Conservation (phyloP, 2,329 filamentous ascomycete genomes). For the Penicillium sp. region DNA sequence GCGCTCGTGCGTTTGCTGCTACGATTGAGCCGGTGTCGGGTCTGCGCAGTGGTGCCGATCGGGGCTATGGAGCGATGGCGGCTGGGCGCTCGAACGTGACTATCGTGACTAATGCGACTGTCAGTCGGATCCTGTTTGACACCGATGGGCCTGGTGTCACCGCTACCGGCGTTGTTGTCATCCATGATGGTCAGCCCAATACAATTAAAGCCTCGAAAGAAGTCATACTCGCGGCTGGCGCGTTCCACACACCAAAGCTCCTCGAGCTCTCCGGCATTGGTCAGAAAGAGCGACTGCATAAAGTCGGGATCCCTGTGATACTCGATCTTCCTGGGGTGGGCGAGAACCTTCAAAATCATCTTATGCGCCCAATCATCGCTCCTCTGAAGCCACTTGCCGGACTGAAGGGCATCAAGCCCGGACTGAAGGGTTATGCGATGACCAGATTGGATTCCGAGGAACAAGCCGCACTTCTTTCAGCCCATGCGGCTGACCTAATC, state of each 20-base stretch:
- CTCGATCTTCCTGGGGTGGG: constrained; percentile 54
- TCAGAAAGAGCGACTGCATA: constrained; percentile 35
- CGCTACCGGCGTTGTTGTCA: constrained; percentile 10
- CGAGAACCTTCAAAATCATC: constrained; percentile 36
- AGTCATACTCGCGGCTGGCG: constrained; percentile 47
- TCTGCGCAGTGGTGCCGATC: constrained; percentile 19
- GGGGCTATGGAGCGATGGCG: constrained; percentile 7
- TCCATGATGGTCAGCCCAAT: neutral
- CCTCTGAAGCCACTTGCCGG: constrained; percentile 6
- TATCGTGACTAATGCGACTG: constrained; percentile 14
- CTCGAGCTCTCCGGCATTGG: constrained; percentile 57
- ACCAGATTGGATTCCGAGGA: constrained; percentile 8
- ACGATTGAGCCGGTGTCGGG: constrained; percentile 18
- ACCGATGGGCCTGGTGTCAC: neutral
- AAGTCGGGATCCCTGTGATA: constrained; percentile 44
- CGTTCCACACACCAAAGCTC: constrained; percentile 46
- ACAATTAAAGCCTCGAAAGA: constrained; percentile 31
- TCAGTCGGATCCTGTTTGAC: constrained; percentile 15
- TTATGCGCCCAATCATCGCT: constrained; percentile 18
- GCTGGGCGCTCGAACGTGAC: constrained; percentile 13
- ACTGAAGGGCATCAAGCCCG: constrained; percentile 3
- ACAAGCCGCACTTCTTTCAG: constrained; percentile 1
- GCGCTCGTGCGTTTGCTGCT: constrained; percentile 13
- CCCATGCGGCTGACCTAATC: neutral
- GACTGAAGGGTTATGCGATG: constrained; percentile 11